Evolutionary conservation across 2,329 filamentous ascomycete genomes (phyloP).

Genomic region (Pseudogymnoascus sp.): DNA sequence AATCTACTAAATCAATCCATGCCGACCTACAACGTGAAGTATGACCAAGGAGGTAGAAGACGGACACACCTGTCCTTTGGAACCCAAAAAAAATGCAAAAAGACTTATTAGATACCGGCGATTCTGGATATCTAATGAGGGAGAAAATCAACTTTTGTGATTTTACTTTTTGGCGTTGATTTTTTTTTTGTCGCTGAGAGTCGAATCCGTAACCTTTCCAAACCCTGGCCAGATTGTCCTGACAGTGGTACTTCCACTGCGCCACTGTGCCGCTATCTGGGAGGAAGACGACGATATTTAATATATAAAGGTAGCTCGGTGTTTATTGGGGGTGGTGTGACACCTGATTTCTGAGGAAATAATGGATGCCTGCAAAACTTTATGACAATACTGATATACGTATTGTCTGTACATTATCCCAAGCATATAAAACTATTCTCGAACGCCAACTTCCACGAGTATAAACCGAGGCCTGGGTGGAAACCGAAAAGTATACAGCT

Average conservation of each 20-base stretch:
- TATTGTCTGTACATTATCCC: background rate
- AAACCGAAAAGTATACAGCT: background rate
- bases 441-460: background rate
- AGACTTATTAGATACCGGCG: background rate
- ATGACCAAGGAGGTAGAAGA: background rate
- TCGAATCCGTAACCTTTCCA: constrained; percentile 1
- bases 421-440: background rate
- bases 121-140: background rate
- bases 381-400: background rate
- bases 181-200: background rate
- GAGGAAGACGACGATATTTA: constrained; percentile 8
- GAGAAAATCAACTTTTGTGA: background rate
- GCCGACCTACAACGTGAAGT: background rate
- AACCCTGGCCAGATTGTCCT: background rate
- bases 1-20: background rate
- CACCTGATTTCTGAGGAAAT: background rate
- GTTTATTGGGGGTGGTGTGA: background rate
- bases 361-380: background rate
- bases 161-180: constrained; percentile 4
- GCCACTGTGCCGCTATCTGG: constrained; percentile 2
- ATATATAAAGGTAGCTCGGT: background rate
- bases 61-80: too few relatives aligned
- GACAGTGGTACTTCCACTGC: background rate
- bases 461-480: background rate
- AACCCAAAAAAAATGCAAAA: background rate